Conservation (phyloP, 1,139 yeast genomes). For the Eremothecium gossypii region DNA sequence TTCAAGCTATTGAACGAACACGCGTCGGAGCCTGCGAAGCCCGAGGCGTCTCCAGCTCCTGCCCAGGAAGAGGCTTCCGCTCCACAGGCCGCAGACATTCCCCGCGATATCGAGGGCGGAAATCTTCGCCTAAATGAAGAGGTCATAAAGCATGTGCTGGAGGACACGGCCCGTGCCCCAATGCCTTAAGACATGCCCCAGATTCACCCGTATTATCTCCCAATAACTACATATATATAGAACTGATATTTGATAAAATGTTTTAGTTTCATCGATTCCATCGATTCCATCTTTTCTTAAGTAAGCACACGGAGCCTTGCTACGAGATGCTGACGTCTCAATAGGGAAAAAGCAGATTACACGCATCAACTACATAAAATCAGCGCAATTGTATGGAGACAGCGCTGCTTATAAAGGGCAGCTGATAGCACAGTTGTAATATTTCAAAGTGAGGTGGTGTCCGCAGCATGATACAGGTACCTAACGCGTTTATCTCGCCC, state of each 20-base stretch:
- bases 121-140: constrained; percentile 8
- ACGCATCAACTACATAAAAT: neutral
- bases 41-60: neutral
- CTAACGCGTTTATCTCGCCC: neutral
- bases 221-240: too few relatives aligned
- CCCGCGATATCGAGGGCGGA: neutral
- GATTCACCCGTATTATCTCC: too few relatives aligned
- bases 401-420: neutral
- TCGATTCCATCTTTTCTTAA: too few relatives aligned
- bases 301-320: too few relatives aligned
- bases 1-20: constrained; percentile 55
- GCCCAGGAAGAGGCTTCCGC: neutral
- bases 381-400: neutral
- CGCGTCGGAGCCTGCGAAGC: neutral
- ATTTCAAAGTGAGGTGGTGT: neutral
- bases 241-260: too few relatives aligned
- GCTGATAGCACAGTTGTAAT: neutral
- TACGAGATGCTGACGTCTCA: too few relatives aligned
- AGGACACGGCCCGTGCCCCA: constrained; percentile 7
- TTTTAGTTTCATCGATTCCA: too few relatives aligned
- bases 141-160: constrained; percentile 9
- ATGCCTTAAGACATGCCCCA: too few relatives aligned
- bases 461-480: neutral
- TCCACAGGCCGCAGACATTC: neutral
- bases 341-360: too few relatives aligned